These are phyloP conservation scores for Xylariales sp. DNA, from an alignment of 2,329 filamentous ascomycete species.

Conservation along the genomic window DNA sequence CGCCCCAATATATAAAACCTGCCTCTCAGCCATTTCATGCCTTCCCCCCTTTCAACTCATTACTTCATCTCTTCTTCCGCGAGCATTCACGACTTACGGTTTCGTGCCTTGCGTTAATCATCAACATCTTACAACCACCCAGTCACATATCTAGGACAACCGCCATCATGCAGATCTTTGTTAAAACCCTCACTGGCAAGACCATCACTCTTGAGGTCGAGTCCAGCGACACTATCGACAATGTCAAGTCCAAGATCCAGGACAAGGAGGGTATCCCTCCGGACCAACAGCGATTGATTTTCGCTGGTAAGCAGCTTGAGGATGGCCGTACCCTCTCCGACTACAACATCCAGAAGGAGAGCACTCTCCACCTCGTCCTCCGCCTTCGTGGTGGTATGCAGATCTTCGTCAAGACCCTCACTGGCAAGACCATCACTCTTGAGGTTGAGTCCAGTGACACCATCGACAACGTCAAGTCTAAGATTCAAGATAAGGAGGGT, in stretches of 20 bases:
- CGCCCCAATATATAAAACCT: conserved; percentile 9
- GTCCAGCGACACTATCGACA: conserved; percentile 76
- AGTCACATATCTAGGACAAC: conserved; percentile 12
- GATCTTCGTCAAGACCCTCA: conserved; percentile 80
- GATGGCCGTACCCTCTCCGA: neutral
- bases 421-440: conserved; percentile 90
- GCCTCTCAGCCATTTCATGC: conserved; percentile 11
- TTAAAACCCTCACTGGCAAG: conserved; percentile 94
- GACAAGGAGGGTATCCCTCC: neutral
- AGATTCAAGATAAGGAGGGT: conserved; percentile 97
- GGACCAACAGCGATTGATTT: neutral
- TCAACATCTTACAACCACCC: neutral
- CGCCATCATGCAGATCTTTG: conserved; percentile 85
- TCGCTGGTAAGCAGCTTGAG: neutral
- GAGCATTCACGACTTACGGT: neutral
- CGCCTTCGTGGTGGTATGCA: conserved; percentile 65
- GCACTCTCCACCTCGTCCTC: conserved; percentile 70
- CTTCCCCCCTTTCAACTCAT: conserved; percentile 1
- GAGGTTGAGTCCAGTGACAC: conserved; percentile 88
- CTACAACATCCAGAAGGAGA: conserved; percentile 48
- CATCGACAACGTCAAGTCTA: conserved; percentile 94
- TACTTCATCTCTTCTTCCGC: neutral
- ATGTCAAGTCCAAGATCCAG: conserved; percentile 62
- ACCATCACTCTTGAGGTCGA: conserved; percentile 81
- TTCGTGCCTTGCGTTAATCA: neutral